phyloP scores from a whole-genome alignment of 345 rosid species.

The Aethionema arabicum region DNA sequence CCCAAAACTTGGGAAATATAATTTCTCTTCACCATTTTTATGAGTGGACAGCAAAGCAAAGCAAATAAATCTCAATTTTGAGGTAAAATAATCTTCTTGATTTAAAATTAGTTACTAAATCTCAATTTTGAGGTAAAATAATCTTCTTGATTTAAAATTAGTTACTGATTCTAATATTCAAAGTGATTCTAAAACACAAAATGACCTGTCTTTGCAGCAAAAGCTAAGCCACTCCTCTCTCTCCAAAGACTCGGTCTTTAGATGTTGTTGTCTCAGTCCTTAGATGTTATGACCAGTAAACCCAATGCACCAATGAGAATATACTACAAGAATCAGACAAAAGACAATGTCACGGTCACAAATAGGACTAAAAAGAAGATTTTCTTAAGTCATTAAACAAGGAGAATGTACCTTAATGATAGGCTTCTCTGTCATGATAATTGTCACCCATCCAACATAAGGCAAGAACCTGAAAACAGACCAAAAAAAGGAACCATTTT shows the following conservation, averaged over 20 bases:
- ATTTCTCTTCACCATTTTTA: neutral
- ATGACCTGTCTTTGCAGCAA: slow-evolving; percentile 11
- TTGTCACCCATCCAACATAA: slow-evolving; percentile 95
- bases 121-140: slow-evolving; percentile 8
- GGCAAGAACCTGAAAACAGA: slow-evolving; percentile 69
- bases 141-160: slow-evolving; percentile 24
- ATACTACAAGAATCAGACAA: slow-evolving; percentile 53
- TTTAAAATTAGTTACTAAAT: too few relatives aligned
- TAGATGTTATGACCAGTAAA: slow-evolving; percentile 82
- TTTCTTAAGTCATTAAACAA: neutral
- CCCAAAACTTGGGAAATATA: neutral
- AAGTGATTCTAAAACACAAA: slow-evolving; percentile 31
- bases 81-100: slow-evolving; percentile 13
- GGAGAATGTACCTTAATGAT: slow-evolving; percentile 60
- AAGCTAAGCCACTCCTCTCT: slow-evolving; percentile 8
- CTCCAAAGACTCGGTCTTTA: neutral
- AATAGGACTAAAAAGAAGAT: neutral
- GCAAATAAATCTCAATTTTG: slow-evolving; percentile 2
- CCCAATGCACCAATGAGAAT: slow-evolving; percentile 85
- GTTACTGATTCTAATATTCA: slow-evolving; percentile 29
- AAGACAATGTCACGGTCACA: neutral
- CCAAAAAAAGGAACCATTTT: neutral
- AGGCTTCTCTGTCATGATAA: slow-evolving; percentile 94
- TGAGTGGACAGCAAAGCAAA: neutral
- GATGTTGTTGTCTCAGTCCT: slow-evolving; percentile 48